A percentile compares a stretch with the other conserved stretches of the same genome.
Conservation (phyloP, 352 stramenopile genomes). For the Phytophthora gonapodyides region DNA sequence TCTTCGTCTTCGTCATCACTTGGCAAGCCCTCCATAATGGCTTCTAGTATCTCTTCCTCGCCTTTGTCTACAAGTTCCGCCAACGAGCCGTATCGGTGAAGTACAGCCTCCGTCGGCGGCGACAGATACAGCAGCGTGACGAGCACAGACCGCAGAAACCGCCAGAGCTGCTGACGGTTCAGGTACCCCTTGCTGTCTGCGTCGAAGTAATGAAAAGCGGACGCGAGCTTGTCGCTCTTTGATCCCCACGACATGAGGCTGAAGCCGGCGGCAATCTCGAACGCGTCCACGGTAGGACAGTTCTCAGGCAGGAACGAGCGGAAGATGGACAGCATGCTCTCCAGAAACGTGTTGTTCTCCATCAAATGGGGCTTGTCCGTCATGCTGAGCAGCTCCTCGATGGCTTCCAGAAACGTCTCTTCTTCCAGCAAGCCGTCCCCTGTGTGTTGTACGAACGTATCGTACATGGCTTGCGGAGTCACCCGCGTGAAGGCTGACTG, state of each 20-base stretch:
- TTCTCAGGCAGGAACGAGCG: conserved; percentile 72
- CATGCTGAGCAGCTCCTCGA: conserved; percentile 83
- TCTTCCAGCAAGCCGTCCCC: conserved; percentile 82
- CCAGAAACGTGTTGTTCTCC: conserved; percentile 77
- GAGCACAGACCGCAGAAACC: conserved; percentile 81
- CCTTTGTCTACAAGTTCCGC: conserved; percentile 78
- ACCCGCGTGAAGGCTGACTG: conserved; percentile 78
- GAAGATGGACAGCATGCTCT: conserved; percentile 80
- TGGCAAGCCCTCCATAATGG: conserved; percentile 62
- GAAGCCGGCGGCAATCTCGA: conserved; percentile 83
- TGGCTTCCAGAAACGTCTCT: conserved; percentile 79
- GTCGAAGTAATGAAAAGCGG: conserved; percentile 87
- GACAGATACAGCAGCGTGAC: conserved; percentile 78
- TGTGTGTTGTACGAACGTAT: conserved; percentile 87
- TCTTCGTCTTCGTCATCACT: conserved; percentile 30
- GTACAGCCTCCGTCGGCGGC: conserved; percentile 56
- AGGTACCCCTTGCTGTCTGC: conserved; percentile 79
- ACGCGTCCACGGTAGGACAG: conserved; percentile 70
- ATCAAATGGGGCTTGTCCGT: conserved; percentile 72
- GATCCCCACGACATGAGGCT: conserved; percentile 82
- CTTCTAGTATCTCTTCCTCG: conserved; percentile 79
- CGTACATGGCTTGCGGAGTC: conserved; percentile 76
- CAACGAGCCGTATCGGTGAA: conserved; percentile 66
- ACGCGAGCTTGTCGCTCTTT: conserved; percentile 87
- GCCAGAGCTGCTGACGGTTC: conserved; percentile 82